Base-by-base conservation (phyloP, 2,329 filamentous ascomycete genomes). In the Diplodia sapinea region DNA sequence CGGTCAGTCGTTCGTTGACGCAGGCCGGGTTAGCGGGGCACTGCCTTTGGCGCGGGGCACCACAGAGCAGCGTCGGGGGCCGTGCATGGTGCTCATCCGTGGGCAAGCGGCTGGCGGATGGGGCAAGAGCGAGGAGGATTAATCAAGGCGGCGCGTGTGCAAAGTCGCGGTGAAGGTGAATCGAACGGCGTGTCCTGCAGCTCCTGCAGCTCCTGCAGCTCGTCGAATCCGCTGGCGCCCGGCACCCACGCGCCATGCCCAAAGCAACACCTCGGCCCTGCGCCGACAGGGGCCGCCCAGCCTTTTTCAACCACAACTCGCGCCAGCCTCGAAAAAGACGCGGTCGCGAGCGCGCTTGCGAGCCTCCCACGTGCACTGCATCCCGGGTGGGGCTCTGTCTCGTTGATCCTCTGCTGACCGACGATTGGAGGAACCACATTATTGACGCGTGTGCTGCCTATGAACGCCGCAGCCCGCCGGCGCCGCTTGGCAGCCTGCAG, bases 131-230 rank as follows among this genome's bases (percentile, higher is more conserved):
- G 59, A 51, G n/a, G 43, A 51, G 11, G 43, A 17, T 38, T 63
- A 51, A 51, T 52, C 31, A 23, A 29, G 47, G 57, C 57, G 57
- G 57, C 26, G 57, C 57, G 47, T 33, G 57, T 62, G 7, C 43
- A 63, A 51, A 51, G 31, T 63, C 43, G 43, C 59, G 59, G 59
- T 63, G 59, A 51, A 20, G 47, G 59, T 51, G 59, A 63, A 51
- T 51, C 31, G 47, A 47, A 47, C 47, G 47, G 56, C 56, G 33
- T 40, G 31, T 23, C 23, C 38, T 61, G 56, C 56, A 52, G n/a
- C 43, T 29, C 43, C n/a, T 38, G 17, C 12, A 55, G 29, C 43
- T 29, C 43, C n/a, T 38, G 17, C 12, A 55, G 29, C 13, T 17
- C 51, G 51, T 12, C 23, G 29, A n/a, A 20, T 36, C 59, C 59